Evolutionary conservation across 2,329 filamentous ascomycete species (phyloP), one percentile per base, ranked within the genome.

Genomic region (Monosporascus sp.): DNA sequence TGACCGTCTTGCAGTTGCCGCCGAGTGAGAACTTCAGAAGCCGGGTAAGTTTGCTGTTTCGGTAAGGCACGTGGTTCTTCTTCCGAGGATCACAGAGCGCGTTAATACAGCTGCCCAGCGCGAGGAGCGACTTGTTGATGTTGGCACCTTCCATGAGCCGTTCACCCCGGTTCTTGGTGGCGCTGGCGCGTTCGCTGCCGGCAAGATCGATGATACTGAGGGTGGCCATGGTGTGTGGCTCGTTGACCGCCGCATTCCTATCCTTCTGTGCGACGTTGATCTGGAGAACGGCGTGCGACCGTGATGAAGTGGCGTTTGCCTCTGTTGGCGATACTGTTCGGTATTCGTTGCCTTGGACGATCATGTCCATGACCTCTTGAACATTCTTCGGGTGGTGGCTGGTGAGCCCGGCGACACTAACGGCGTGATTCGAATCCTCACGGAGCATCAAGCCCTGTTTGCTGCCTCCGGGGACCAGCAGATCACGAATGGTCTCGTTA

Each of bases 291-390:
- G 94, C 94, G 68, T 99, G 94, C 1, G 94, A 99, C 70, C 94
- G 87, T 9, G 94, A 99, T 0, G 94, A 99, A 1, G 94, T 97
- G 19, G 94, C 93, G 69, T 99, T 99, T 62, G 94, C 94, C 73
- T 93, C 92, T 7, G 94, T 99, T 1, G 94, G 93, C 0, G 94
- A 97, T 70, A 97, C 94, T 3, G 94, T 99, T 45, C 94, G 87
- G 71, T 88, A 91, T 63, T 95, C 90, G 71, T 99, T 99, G 59
- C 94, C 94, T 68, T 86, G 84, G 52, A 99, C 88, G 67, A 99
- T 97, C 83, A 99, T 97, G 66, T 99, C 93, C 94, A 99, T 99
- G 64, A 99, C 94, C 72, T 99, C 87, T 67, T 95, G 85, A 16
- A 97, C 94, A 67, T 93, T 90, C 62, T 87, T 87, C 2, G 94